Evolutionary conservation across 176 grass and related monocot genomes (phyloP).

Genomic region (Microstegium vimineum): DNA sequence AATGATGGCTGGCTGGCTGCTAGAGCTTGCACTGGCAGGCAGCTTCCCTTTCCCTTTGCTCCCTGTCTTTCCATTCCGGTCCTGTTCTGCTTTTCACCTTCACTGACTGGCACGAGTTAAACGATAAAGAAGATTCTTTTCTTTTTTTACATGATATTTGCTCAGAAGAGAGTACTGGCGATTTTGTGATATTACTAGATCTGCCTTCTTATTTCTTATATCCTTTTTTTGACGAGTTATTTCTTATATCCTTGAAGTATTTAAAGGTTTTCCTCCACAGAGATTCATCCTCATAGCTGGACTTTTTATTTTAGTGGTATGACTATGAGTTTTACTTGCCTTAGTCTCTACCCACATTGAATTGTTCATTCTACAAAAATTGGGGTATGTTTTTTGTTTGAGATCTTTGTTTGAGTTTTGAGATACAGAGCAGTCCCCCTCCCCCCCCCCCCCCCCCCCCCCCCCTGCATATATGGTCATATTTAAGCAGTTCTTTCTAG

Average conservation of each 20-base stretch:
- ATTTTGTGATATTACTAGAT: slow-evolving; percentile 10
- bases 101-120: slow-evolving; percentile 3
- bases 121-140: not conserved
- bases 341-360: not conserved
- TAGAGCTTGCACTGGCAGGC: slow-evolving; percentile 47
- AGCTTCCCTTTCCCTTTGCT: slow-evolving; percentile 23
- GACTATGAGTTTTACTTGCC: not conserved
- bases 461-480: not conserved
- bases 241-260: not conserved
- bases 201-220: not conserved
- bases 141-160: slow-evolving; percentile 27
- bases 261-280: not conserved
- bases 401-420: slow-evolving; percentile 4
- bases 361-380: not conserved
- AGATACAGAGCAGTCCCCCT: not conserved
- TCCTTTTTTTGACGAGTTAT: too few relatives aligned
- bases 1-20: slow-evolving; percentile 47
- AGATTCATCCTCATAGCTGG: not conserved
- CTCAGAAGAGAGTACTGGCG: slow-evolving; percentile 3
- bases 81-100: not conserved
- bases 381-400: not conserved
- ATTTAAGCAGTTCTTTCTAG: not conserved
- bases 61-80: slow-evolving; percentile 14
- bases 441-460: too few relatives aligned
- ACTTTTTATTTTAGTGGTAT: not conserved